phyloP scores from a whole-genome alignment of 2,329 filamentous ascomycete species.

The Coniella lustricola region DNA sequence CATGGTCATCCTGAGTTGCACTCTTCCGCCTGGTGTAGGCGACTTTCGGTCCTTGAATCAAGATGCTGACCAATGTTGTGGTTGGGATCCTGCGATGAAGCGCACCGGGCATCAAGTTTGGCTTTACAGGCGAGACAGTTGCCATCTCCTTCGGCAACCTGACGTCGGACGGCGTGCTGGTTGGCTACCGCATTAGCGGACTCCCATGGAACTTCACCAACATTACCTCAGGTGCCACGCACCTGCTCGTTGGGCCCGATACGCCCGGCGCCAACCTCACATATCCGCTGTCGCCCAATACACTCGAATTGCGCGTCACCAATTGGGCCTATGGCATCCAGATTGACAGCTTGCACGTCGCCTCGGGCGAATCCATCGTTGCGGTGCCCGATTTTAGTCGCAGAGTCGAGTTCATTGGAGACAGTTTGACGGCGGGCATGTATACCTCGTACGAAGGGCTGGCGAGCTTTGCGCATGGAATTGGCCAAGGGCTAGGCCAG shows the following conservation, averaged over 20 bases:
- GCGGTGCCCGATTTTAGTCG: constrained; percentile 31
- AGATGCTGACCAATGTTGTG: too few relatives aligned
- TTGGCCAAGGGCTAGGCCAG: constrained; percentile 49
- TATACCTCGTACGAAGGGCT: constrained; percentile 53
- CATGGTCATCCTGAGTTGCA: neutral
- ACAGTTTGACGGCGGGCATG: constrained; percentile 47
- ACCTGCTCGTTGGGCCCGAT: constrained; percentile 44
- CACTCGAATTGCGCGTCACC: constrained; percentile 52
- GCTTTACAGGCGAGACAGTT: constrained; percentile 46
- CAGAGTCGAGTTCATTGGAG: constrained; percentile 37
- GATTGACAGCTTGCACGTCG: constrained; percentile 44
- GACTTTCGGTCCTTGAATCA: too few relatives aligned
- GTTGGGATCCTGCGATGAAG: constrained; percentile 26
- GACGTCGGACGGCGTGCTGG: constrained; percentile 41
- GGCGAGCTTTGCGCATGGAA: constrained; percentile 48
- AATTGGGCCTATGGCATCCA: constrained; percentile 57
- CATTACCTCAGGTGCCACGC: constrained; percentile 47
- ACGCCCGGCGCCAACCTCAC: constrained; percentile 38
- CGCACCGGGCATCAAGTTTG: constrained; percentile 47
- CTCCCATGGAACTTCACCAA: constrained; percentile 57
- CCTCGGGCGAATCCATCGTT: constrained; percentile 35
- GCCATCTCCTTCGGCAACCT: constrained; percentile 47
- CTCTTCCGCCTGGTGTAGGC: too few relatives aligned
- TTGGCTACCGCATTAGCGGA: constrained; percentile 51
- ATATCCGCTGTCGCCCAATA: constrained; percentile 35